Percentiles rank a stretch among this genome's conserved stretches.
Conservation (phyloP, 1,284 basidiomycete species). For the Ceratobasidium sp. region DNA sequence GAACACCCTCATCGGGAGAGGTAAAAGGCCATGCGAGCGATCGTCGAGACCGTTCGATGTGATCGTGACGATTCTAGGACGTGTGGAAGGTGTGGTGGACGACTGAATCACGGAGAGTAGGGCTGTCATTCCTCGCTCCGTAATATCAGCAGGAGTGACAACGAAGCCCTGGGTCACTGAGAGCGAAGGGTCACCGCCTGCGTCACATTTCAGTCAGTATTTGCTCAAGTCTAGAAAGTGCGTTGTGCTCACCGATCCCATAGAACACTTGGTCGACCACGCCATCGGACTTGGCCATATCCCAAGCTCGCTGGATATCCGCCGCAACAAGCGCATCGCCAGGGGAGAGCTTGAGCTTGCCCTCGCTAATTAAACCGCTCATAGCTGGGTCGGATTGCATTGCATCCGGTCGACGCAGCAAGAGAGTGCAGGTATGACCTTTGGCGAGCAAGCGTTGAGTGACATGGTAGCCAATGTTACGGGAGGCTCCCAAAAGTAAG, state of each 20-base stretch:
- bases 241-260: slow-evolving; percentile 61
- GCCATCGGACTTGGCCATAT: slow-evolving; percentile 53
- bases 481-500: not conserved
- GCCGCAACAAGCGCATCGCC: slow-evolving; percentile 63
- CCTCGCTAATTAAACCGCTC: slow-evolving; percentile 57
- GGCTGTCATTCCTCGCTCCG: slow-evolving; percentile 63
- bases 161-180: slow-evolving; percentile 58
- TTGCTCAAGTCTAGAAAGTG: too few species aligned
- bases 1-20: slow-evolving; percentile 60
- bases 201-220: too few species aligned
- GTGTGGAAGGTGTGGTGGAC: slow-evolving; percentile 48
- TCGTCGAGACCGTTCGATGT: slow-evolving; percentile 65
- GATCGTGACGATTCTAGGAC: slow-evolving; percentile 63
- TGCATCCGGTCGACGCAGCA: slow-evolving; percentile 59
- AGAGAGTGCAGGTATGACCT: slow-evolving; percentile 63
- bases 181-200: slow-evolving; percentile 60
- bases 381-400: slow-evolving; percentile 62
- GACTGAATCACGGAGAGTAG: slow-evolving; percentile 60
- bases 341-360: slow-evolving; percentile 60
- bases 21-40: slow-evolving; percentile 59
- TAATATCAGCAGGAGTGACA: slow-evolving; percentile 61
- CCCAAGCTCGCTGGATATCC: slow-evolving; percentile 62
- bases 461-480: slow-evolving; percentile 68
- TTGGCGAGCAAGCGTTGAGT: slow-evolving; percentile 61
- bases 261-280: slow-evolving; percentile 62